phyloP scores from a whole-genome alignment of 345 rosid species.

The Odontarrhena argentea region DNA sequence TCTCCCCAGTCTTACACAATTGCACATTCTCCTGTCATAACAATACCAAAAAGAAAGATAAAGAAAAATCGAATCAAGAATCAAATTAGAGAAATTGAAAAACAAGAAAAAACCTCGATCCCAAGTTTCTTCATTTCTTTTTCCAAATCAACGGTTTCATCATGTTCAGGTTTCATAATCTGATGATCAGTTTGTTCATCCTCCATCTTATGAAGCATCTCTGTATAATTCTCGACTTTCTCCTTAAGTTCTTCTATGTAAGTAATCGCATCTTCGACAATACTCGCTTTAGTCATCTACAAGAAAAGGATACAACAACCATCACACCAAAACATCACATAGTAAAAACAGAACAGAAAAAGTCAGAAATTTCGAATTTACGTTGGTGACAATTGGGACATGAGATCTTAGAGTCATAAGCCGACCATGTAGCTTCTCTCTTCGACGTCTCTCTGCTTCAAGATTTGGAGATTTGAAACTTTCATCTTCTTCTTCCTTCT shows the following conservation, averaged over 20 bases:
- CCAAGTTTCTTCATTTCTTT: constrained; percentile 51
- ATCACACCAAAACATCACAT: background rate
- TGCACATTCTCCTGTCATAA: constrained; percentile 58
- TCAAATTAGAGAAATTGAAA: background rate
- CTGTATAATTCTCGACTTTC: constrained; percentile 50
- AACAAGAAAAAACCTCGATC: constrained; percentile 51
- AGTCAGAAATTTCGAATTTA: constrained; percentile 15
- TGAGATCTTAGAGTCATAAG: constrained; percentile 71
- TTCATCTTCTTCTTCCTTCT: constrained; percentile 27
- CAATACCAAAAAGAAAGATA: background rate
- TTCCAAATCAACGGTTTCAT: constrained; percentile 37
- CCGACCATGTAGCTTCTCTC: constrained; percentile 72
- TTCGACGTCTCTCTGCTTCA: constrained; percentile 72
- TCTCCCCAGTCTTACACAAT: constrained; percentile 53
- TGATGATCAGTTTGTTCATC: constrained; percentile 43
- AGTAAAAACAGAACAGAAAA: background rate
- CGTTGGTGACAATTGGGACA: constrained; percentile 91
- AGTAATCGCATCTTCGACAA: constrained; percentile 80
- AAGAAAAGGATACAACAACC: background rate
- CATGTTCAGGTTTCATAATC: constrained; percentile 17
- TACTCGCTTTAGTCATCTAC: constrained; percentile 84
- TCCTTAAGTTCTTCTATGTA: constrained; percentile 65
- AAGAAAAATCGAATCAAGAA: background rate
- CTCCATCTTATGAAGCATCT: constrained; percentile 63
- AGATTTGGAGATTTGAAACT: constrained; percentile 74